Conservation (phyloP, 768 basidiomycete genomes). For the Tylopilus sp. region DNA sequence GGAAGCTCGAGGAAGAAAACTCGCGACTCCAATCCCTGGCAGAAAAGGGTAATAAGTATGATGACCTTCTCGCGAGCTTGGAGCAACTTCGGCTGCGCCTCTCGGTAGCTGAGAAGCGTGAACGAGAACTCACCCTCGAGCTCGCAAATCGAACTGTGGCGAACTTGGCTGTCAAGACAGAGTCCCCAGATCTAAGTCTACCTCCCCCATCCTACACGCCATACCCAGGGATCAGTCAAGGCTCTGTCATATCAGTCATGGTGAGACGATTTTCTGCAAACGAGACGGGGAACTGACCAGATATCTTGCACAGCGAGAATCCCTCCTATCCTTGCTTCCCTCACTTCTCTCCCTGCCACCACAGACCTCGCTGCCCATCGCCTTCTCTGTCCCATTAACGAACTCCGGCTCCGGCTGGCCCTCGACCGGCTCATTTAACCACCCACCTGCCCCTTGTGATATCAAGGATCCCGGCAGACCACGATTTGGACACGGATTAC, state of each 20-base stretch:
- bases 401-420: slow-evolving; percentile 33
- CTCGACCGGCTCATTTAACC: slow-evolving; percentile 43
- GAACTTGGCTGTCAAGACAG: slow-evolving; percentile 49
- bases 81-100: slow-evolving; percentile 66
- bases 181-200: slow-evolving; percentile 51
- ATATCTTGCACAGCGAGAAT: slow-evolving; percentile 42
- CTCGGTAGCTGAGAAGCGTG: slow-evolving; percentile 61
- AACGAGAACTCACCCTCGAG: slow-evolving; percentile 61
- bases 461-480: slow-evolving; percentile 58
- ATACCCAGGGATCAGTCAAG: slow-evolving; percentile 38
- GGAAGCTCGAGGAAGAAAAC: slow-evolving; percentile 82
- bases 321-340: slow-evolving; percentile 74
- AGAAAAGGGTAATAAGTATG: slow-evolving; percentile 38
- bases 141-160: slow-evolving; percentile 42
- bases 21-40: slow-evolving; percentile 63
- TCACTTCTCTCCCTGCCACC: slow-evolving; percentile 67
- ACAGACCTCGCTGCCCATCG: slow-evolving; percentile 50
- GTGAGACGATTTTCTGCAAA: slow-evolving; percentile 34
- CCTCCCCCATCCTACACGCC: slow-evolving; percentile 41
- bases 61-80: slow-evolving; percentile 52
- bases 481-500: slow-evolving; percentile 42
- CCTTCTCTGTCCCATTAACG: slow-evolving; percentile 53
- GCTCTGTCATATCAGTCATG: slow-evolving; percentile 69
- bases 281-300: slow-evolving; percentile 14
- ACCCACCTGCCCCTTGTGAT: slow-evolving; percentile 38